Base-by-base conservation (phyloP, 768 basidiomycete species). In the Cystobasidium ongulense region DNA sequence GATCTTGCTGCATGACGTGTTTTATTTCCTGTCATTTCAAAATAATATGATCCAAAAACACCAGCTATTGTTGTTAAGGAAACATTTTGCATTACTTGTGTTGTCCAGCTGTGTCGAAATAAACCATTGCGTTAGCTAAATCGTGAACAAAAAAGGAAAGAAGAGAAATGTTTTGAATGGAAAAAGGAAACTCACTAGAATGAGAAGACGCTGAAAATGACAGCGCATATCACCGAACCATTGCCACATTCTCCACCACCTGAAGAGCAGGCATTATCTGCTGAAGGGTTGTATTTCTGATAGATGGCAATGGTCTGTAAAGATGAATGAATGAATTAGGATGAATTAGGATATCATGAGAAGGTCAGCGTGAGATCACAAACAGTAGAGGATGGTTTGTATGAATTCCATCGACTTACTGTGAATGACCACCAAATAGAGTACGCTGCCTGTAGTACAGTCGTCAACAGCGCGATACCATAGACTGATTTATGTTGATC, bases 41-140 rank as follows among this genome's bases (percentile, higher is more conserved):
- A 68, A 46, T 72, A 74, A 39, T 54, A 74, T 0, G 65, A 31
- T 38, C 77, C 79, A 38, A 73, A 80, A 70, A 80, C 77, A 10
- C 79, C 79, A 18, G 78, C 78, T 27, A 75, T 73, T 23, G 75
- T 76, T 0, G 71, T 72, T 8, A 80, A 61, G 74, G 77, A 74
- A 17, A 76, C 66, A 73, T 80, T 80, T 35, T 74, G 64, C 35
- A 76, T 65, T n/a, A 76, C 75, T 50, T 76, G 73, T 23, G 73
- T 73, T 15, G 75, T 75, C 36, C 46, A 63, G 29, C n/a, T 31
- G 65, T 39, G 13, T 11, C 21, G 59, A 36, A 21, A 61, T 46
- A 46, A 13, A 46, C 27, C 8, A 1, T 39, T 61, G n/a, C 1
- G 17, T 15, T 10, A 7, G 25, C 18, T 29, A 1, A n/a, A 43